Conservation (phyloP, 495 filamentous ascomycete genomes). For the Penicillium canescens region DNA sequence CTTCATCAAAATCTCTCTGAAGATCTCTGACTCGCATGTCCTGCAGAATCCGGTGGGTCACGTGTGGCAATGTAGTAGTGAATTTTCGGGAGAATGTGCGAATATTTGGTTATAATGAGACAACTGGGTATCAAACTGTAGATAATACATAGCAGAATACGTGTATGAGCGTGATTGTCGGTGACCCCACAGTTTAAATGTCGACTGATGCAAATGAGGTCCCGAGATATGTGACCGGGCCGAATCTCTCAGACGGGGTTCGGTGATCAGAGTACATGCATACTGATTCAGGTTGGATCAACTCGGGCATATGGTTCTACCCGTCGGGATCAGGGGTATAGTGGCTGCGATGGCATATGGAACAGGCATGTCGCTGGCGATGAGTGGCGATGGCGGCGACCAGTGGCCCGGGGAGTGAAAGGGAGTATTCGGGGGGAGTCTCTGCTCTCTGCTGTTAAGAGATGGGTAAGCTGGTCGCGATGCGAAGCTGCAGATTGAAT, state of each 20-base stretch:
- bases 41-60: conserved; percentile 1
- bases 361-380: background rate
- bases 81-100: background rate
- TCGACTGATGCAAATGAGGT: too few species aligned
- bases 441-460: too few species aligned
- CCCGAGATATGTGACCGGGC: background rate
- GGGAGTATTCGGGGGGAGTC: too few species aligned
- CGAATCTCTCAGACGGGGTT: background rate
- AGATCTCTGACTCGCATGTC: too few species aligned
- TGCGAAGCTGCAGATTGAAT: background rate
- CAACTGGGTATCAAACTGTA: conserved; percentile 21
- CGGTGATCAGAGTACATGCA: background rate
- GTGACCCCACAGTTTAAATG: background rate
- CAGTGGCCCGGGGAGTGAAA: too few species aligned
- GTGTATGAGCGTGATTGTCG: background rate
- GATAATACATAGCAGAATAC: conserved; percentile 7
- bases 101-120: conserved; percentile 3
- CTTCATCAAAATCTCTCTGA: too few species aligned
- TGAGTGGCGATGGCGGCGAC: too few species aligned
- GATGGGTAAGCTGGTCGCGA: background rate
- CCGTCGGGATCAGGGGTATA: background rate
- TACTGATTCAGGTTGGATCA: background rate
- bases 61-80: background rate
- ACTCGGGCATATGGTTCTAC: background rate
- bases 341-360: background rate